Conservation (phyloP, 371 early-diverging fungal genomes). For the Mycotypha africana region DNA sequence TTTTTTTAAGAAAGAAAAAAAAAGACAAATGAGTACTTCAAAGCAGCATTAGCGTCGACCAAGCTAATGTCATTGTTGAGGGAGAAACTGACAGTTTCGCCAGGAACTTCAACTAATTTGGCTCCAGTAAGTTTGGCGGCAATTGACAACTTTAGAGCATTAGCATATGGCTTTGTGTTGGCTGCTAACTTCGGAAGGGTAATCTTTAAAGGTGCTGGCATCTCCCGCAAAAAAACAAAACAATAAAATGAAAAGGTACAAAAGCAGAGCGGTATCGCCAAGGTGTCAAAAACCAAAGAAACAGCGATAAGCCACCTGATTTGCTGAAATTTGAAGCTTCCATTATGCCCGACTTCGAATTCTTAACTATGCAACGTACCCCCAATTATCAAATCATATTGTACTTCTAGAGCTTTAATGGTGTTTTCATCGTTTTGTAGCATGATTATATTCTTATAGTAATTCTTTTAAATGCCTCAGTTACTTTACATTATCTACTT, state of each 20-base stretch:
- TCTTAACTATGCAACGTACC: too few species aligned
- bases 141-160: conserved; percentile 30
- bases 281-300: too few species aligned
- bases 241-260: not conserved
- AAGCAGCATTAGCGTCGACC: conserved; percentile 37
- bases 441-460: too few species aligned
- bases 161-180: conserved; percentile 29
- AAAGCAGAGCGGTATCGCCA: too few species aligned
- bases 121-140: conserved; percentile 27
- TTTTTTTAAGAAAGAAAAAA: not conserved
- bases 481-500: too few species aligned
- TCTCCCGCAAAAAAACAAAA: conserved; percentile 8
- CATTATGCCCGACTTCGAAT: too few species aligned
- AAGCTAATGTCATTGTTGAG: conserved; percentile 14
- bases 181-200: conserved; percentile 32
- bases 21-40: conserved; percentile 23
- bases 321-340: too few species aligned
- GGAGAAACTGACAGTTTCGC: conserved; percentile 23
- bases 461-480: too few species aligned
- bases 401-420: too few species aligned
- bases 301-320: conserved; percentile 1
- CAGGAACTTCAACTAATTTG: conserved; percentile 20
- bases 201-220: conserved; percentile 22
- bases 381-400: too few species aligned
- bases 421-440: too few species aligned